These are phyloP conservation scores for Pichia rugopelliculosa DNA, from an alignment of 805 yeast genomes.

Conservation along the genomic window DNA sequence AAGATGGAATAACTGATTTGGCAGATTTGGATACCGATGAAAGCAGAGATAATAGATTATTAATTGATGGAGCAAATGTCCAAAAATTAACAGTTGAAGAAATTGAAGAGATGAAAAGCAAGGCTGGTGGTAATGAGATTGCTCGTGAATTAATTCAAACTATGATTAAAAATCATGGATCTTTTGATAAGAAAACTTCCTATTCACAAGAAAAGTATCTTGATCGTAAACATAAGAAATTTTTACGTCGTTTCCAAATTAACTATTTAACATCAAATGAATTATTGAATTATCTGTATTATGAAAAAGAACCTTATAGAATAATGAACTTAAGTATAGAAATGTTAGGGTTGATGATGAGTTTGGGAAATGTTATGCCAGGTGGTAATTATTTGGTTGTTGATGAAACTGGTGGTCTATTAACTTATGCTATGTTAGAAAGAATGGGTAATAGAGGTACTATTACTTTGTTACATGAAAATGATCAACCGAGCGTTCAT, in stretches of 20 bases:
- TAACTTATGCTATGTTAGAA: constrained; percentile 79
- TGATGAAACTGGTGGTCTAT: constrained; percentile 94
- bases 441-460: constrained; percentile 75
- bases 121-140: constrained; percentile 51
- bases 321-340: constrained; percentile 82
- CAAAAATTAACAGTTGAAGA: constrained; percentile 75
- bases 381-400: constrained; percentile 84
- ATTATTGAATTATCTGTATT: constrained; percentile 56
- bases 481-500: constrained; percentile 83
- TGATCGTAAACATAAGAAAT: constrained; percentile 87
- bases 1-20: constrained; percentile 8
- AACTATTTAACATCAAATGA: constrained; percentile 66
- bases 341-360: constrained; percentile 67
- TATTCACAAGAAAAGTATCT: constrained; percentile 89
- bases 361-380: constrained; percentile 74
- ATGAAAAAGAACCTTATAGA: constrained; percentile 66
- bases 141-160: constrained; percentile 76
- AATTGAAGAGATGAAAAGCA: constrained; percentile 72
- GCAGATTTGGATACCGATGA: constrained; percentile 25
- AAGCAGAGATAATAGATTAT: constrained; percentile 45
- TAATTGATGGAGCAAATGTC: constrained; percentile 60
- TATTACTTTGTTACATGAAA: constrained; percentile 76
- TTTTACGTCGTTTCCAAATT: constrained; percentile 76
- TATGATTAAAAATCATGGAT: constrained; percentile 76
- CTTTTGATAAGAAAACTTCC: constrained; percentile 81